Evolutionary conservation across 2,329 filamentous ascomycete species (phyloP), one percentile per base, ranked within the genome.

Genomic region (Microcyclosporella mali): DNA sequence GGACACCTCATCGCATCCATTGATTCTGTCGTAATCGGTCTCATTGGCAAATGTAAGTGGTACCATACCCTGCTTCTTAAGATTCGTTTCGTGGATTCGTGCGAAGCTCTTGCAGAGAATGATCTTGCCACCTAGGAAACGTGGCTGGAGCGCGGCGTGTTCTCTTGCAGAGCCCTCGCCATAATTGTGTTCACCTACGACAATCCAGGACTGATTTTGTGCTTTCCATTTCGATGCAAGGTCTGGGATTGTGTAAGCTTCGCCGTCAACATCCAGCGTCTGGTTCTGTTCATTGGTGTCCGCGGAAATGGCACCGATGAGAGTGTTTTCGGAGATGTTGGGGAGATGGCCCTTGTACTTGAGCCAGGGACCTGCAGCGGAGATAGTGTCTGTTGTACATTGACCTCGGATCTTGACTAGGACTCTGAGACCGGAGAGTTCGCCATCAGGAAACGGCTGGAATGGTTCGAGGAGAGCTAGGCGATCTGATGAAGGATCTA

Each of bases 331-430:
- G 56, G 83, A 85, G 66, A 98, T 98, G 74, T 98, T 98, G 66
- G 92, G 88, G 50, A 98, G 79, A 68, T 98, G 92, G 50, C 92
- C 92, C 75, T 97, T 97, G 80, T 97, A 98, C 70, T 97, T 97
- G 56, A 98, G 79, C 90, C 90, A 97, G 12, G 90, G 90, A 4
- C 90, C 90, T 1, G 90, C 90, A 27, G 90, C 90, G 29, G 89
- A 97, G 68, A 98, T 98, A 57, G 92, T 97, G 69, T 98, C 92
- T 33, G 92, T 98, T 44, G 92, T 98, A 75, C 92, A 98, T 71
- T 98, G 95, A 52, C 92, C 92, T 51, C 89, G 85, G 52, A 97
- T 85, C 71, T 97, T 97, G 74, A 94, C 90, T 12, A 98, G 82
- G 14, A 98, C 88, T 39, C 82, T 82, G 36, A 98, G 79, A 19